Evolutionary conservation across 371 early-diverging fungal species (phyloP), one percentile per base, ranked within the genome.

Genomic region (Mucor velutinosus): DNA sequence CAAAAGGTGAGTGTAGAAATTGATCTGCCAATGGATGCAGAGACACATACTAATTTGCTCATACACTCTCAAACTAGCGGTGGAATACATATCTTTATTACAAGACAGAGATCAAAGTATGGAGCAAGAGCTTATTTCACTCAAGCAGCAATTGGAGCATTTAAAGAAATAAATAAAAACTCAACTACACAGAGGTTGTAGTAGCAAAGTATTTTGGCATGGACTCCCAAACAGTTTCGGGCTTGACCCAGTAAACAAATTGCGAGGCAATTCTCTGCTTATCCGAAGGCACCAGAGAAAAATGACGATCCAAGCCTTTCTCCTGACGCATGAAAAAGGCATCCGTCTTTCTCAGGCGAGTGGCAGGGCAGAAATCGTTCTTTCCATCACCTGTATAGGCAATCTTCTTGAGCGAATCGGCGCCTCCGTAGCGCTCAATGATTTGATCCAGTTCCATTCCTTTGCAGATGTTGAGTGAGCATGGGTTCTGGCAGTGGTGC

Each of bases 401-500:
- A 21, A 80, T 70, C 15, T 67, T 69, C n/a, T 25, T 8, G 32
- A 60, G 14, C 14, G 14, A 30, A 7, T 71, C 33, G 23, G 71
- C 73, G 11, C 62, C 74, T n/a, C 76, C 80, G 69, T 76, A 60
- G n/a, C 57, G 41, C n/a, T 37, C 60, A 17, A 80, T 62, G 55
- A 80, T 61, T 10, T 60, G 58, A 60, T 73, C 75, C 23, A 86
- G 37, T 57, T 86, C 86, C 58, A 60, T 71, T 10, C 85, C 93
- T 76, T 94, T 93, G 71, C 94, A 94, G 17, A 94, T 78, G 66
- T 94, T 94, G 19, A 84, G 73, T 2, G 87, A 76, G 62, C 94
- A 94, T 30, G 85, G 74, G 43, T 86, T 81, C 8, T 78, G 66
- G 70, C 93, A 94, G 17, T 79, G 70, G 64, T 93, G 93, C 15